Conservation (phyloP, 352 stramenopile species). For the Globisporangium irregulare region DNA sequence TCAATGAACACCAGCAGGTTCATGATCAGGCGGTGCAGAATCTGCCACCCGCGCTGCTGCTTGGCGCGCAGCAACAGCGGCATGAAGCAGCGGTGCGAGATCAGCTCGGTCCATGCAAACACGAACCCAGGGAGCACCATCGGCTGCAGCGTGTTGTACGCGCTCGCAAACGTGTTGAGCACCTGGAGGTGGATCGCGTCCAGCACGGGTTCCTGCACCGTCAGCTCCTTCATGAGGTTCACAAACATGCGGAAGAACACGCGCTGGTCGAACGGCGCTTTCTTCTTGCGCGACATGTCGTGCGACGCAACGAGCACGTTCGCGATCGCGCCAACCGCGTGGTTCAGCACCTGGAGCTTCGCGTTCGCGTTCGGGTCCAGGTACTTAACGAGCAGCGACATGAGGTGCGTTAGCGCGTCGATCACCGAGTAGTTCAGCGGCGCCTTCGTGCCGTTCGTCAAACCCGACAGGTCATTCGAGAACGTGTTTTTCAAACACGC, state of each 20-base stretch:
- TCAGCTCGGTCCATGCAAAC: conserved; percentile 98
- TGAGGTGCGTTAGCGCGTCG: conserved; percentile 95
- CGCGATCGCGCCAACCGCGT: conserved; percentile 93
- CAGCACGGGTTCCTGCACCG: conserved; percentile 90
- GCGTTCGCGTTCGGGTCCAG: conserved; percentile 82
- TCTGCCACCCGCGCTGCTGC: conserved; percentile 95
- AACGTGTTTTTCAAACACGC: conserved; percentile 91
- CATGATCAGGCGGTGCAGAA: conserved; percentile 96
- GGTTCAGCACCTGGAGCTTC: conserved; percentile 92
- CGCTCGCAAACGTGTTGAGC: conserved; percentile 96
- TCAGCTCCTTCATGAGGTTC: conserved; percentile 97
- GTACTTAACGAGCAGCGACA: conserved; percentile 95
- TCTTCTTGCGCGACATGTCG: conserved; percentile 81
- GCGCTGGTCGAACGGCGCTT: conserved; percentile 93
- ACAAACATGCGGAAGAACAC: conserved; percentile 98
- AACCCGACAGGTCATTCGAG: conserved; percentile 27
- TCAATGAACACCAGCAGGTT: conserved; percentile 98
- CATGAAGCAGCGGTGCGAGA: conserved; percentile 98
- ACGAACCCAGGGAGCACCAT: conserved; percentile 95
- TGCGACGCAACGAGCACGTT: conserved; percentile 91
- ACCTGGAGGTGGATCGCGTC: conserved; percentile 94
- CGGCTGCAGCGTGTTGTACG: conserved; percentile 97
- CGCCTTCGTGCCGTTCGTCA: conserved; percentile 46
- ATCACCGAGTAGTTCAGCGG: conserved; percentile 92
- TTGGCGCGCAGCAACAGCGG: conserved; percentile 94